Evolutionary conservation across 495 filamentous ascomycete genomes (phyloP).

Genomic region (Aspergillus bridgeri): DNA sequence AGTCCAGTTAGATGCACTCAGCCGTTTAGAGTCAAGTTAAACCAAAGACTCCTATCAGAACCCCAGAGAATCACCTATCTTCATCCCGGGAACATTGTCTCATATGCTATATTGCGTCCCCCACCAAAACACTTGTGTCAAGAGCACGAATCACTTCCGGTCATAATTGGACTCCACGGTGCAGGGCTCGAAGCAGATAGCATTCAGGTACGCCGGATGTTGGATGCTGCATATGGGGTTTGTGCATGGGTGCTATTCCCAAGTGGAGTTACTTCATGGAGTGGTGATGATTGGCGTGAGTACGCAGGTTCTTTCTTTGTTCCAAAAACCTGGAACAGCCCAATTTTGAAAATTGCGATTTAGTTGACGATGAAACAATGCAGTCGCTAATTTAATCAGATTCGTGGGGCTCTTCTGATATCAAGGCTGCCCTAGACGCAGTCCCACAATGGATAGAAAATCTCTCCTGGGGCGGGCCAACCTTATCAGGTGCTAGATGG

Average conservation of each 20-base stretch:
- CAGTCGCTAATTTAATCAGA: slow-evolving; percentile 25
- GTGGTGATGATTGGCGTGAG: slow-evolving; percentile 62
- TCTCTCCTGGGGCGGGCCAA: slow-evolving; percentile 45
- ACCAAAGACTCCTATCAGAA: slow-evolving; percentile 28
- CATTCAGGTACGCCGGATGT: slow-evolving; percentile 39
- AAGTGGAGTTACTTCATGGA: slow-evolving; percentile 58
- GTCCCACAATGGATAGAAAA: slow-evolving; percentile 50
- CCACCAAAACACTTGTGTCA: slow-evolving; percentile 30
- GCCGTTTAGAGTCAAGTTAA: slow-evolving; percentile 12
- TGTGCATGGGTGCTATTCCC: slow-evolving; percentile 58
- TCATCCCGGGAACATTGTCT: slow-evolving; percentile 54
- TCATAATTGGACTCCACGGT: slow-evolving; percentile 45
- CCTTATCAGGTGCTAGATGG: slow-evolving; percentile 46
- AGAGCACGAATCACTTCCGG: background rate
- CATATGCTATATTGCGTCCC: slow-evolving; percentile 57
- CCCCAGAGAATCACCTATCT: slow-evolving; percentile 56
- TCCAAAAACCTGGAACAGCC: background rate
- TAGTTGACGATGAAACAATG: background rate
- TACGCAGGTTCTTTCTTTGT: background rate
- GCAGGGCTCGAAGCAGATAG: slow-evolving; percentile 56
- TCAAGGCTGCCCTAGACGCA: slow-evolving; percentile 48
- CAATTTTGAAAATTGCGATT: background rate
- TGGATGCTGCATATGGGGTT: slow-evolving; percentile 49
- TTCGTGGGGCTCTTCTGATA: slow-evolving; percentile 55
- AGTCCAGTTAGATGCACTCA: slow-evolving; percentile 1